Evolutionary conservation across 805 yeast genomes (phyloP).

Genomic region (Millerozyma acaciae): DNA sequence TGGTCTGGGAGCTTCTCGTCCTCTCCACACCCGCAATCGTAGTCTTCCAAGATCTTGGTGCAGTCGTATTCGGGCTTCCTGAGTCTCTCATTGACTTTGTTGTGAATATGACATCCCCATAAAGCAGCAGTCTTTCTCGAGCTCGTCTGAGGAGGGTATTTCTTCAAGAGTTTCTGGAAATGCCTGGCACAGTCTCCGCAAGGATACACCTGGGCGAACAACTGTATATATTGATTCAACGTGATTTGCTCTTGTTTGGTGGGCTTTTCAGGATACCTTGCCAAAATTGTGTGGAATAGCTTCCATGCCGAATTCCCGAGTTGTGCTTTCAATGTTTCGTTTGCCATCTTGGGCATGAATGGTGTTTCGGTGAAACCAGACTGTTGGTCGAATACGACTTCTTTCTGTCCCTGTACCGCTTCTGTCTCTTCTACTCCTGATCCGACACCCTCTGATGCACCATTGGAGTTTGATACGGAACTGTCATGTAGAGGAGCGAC

Average conservation of each 20-base stretch:
- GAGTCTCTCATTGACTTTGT: conserved; percentile 73
- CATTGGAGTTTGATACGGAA: conserved; percentile 1
- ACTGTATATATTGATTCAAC: conserved; percentile 56
- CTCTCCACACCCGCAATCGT: conserved; percentile 92
- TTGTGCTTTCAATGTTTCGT: conserved; percentile 75
- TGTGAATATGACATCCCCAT: conserved; percentile 96
- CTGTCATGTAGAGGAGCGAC: neutral
- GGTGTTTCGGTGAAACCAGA: conserved; percentile 36
- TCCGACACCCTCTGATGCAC: neutral
- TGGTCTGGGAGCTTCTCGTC: conserved; percentile 55
- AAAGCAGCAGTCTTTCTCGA: conserved; percentile 77
- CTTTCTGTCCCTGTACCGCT: conserved; percentile 1
- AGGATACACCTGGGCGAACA: conserved; percentile 91
- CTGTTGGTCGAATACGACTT: conserved; percentile 2
- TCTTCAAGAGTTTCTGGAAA: conserved; percentile 62
- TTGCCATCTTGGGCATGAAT: conserved; percentile 94
- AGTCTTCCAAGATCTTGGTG: conserved; percentile 76
- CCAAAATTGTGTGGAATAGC: conserved; percentile 83
- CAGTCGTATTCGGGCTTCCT: conserved; percentile 79
- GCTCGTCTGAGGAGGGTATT: conserved; percentile 81
- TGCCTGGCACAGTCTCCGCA: conserved; percentile 97
- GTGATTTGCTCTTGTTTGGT: conserved; percentile 58
- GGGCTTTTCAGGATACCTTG: conserved; percentile 88
- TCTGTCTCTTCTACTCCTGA: neutral
- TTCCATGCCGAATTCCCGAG: conserved; percentile 91